phyloP scores from a whole-genome alignment of 352 stramenopile genomes.

The Thraustotheca clavata region DNA sequence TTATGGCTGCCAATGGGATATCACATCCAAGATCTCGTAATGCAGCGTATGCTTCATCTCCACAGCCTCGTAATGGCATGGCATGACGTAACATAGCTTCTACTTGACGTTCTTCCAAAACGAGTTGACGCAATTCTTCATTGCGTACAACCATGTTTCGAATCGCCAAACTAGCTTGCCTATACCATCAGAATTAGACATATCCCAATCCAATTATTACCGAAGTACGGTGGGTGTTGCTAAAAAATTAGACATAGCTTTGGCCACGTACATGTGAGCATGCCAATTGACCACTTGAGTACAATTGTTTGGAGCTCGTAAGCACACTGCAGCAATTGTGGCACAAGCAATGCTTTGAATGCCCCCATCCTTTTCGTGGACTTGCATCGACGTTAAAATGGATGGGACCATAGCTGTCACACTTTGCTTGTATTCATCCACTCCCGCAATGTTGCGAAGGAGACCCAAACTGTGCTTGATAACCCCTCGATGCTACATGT shows the following conservation, averaged over 20 bases:
- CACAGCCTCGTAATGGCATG: constrained; percentile 52
- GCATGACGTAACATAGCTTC: constrained; percentile 53
- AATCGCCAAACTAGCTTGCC: constrained; percentile 66
- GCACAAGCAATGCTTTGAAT: constrained; percentile 66
- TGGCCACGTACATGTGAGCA: constrained; percentile 35
- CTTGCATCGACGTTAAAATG: constrained; percentile 49
- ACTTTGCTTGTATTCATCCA: constrained; percentile 63
- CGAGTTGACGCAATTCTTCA: constrained; percentile 42
- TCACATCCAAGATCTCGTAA: constrained; percentile 62
- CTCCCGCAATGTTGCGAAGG: constrained; percentile 59
- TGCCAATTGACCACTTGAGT: constrained; percentile 34
- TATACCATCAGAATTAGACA: neutral
- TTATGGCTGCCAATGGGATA: constrained; percentile 57
- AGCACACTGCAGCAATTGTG: constrained; percentile 56
- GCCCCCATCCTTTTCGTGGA: constrained; percentile 37
- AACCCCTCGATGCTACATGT: constrained; percentile 28
- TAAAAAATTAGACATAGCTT: constrained; percentile 44
- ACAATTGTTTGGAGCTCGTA: constrained; percentile 62
- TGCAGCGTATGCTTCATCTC: constrained; percentile 69
- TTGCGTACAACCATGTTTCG: constrained; percentile 67
- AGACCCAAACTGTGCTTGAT: constrained; percentile 62
- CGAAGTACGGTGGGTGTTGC: constrained; percentile 41
- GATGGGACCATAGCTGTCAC: constrained; percentile 42
- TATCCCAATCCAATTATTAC: neutral
- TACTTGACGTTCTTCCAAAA: constrained; percentile 50